phyloP scores from a whole-genome alignment of 192 early-diverging fungal species.

The Umbelopsis ramanniana region DNA sequence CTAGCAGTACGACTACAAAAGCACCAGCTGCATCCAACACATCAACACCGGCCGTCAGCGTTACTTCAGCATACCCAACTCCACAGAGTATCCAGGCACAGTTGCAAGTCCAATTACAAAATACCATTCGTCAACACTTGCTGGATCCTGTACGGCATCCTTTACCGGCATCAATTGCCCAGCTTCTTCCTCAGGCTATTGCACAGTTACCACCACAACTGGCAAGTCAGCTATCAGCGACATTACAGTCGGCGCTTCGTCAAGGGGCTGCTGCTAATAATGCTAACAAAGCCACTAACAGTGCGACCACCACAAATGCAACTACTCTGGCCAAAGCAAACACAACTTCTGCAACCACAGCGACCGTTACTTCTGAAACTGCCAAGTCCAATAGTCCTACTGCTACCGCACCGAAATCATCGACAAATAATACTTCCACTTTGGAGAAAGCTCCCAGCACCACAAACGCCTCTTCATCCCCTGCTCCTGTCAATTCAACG shows the following conservation, averaged over 20 bases:
- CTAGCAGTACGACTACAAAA: background rate
- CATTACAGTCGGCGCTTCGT: conserved; percentile 29
- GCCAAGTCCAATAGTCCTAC: background rate
- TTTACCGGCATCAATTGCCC: conserved; percentile 39
- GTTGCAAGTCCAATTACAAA: conserved; percentile 41
- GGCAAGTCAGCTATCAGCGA: conserved; percentile 34
- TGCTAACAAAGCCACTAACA: conserved; percentile 11
- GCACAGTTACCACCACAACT: conserved; percentile 39
- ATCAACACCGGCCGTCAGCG: background rate
- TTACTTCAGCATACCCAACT: conserved; percentile 12
- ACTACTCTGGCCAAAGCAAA: too few species aligned
- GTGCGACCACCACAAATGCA: background rate
- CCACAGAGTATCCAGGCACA: conserved; percentile 33
- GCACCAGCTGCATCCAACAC: background rate
- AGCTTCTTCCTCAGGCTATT: conserved; percentile 41
- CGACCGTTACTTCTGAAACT: background rate
- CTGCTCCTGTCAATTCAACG: background rate
- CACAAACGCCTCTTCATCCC: background rate
- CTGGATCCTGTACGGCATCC: conserved; percentile 39
- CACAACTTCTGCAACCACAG: background rate
- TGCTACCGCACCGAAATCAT: background rate
- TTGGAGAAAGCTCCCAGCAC: too few species aligned
- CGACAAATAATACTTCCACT: background rate
- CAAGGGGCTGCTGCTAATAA: background rate
- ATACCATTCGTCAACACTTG: conserved; percentile 44